These are phyloP conservation scores for Neonectria faginata DNA, from an alignment of 2,329 filamentous ascomycete species.

Conservation along the genomic window DNA sequence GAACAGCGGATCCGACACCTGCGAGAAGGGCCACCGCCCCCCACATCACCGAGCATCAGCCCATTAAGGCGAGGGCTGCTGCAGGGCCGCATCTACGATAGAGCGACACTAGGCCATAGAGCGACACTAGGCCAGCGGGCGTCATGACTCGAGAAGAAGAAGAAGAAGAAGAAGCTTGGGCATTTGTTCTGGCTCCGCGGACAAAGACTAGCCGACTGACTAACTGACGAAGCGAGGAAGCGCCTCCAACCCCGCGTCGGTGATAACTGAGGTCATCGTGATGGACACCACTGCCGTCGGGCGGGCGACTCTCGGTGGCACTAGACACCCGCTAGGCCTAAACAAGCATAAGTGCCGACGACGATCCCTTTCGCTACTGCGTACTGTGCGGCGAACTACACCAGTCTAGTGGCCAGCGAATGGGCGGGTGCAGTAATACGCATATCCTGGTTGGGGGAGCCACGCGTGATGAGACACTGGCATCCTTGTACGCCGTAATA, in stretches of 20 bases:
- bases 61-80: conserved; percentile 1
- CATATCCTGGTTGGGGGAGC: conserved; percentile 8
- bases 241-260: background rate
- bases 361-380: background rate
- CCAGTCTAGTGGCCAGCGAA: background rate
- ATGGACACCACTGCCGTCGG: background rate
- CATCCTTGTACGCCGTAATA: background rate
- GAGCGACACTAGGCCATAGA: background rate
- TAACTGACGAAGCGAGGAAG: background rate
- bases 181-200: too few species aligned
- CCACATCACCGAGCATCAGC: background rate
- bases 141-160: background rate
- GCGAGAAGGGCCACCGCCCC: background rate
- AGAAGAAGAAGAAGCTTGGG: background rate
- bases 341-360: conserved; percentile 11
- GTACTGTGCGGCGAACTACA: background rate
- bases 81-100: background rate
- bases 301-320: conserved; percentile 16
- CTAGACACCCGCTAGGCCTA: background rate
- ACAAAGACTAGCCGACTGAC: too few species aligned
- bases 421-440: background rate
- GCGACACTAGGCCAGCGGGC: background rate
- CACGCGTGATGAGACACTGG: conserved; percentile 28
- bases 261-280: background rate
- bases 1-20: background rate